Evolutionary conservation across 192 early-diverging fungal genomes (phyloP).

Genomic region (Coemansia sp.): DNA sequence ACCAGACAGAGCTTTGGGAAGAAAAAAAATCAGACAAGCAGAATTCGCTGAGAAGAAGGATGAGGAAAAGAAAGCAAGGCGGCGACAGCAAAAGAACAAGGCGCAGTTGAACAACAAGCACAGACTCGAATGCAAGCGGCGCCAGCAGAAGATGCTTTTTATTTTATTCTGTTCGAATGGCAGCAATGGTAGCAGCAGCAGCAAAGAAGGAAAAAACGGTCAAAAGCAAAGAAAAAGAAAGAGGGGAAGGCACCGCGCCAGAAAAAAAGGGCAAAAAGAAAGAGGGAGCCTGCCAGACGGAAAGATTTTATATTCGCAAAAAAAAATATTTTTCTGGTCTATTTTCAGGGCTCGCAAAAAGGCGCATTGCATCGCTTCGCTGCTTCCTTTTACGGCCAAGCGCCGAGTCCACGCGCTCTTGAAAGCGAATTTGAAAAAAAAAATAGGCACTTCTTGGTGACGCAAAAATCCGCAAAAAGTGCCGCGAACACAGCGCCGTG

Average conservation of each 20-base stretch:
- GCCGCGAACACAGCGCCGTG: slow-evolving; percentile 8
- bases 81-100: too few relatives aligned
- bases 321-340: slow-evolving; percentile 3
- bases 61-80: too few relatives aligned
- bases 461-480: slow-evolving; percentile 15
- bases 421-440: neutral
- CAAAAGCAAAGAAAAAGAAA: neutral
- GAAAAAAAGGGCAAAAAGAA: slow-evolving; percentile 14
- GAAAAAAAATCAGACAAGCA: too few relatives aligned
- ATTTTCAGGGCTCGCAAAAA: neutral
- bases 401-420: slow-evolving; percentile 13
- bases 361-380: slow-evolving; percentile 6
- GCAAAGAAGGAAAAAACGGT: neutral
- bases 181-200: neutral
- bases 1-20: too few relatives aligned
- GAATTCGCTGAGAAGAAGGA: too few relatives aligned
- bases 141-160: neutral
- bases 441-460: neutral
- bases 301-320: slow-evolving; percentile 12
- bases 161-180: neutral
- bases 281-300: neutral
- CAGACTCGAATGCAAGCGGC: too few relatives aligned
- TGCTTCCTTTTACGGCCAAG: neutral
- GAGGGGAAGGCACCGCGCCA: neutral
- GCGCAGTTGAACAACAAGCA: too few relatives aligned